phyloP scores from a whole-genome alignment of 495 filamentous ascomycete genomes.

The Xylaria flabelliformis region DNA sequence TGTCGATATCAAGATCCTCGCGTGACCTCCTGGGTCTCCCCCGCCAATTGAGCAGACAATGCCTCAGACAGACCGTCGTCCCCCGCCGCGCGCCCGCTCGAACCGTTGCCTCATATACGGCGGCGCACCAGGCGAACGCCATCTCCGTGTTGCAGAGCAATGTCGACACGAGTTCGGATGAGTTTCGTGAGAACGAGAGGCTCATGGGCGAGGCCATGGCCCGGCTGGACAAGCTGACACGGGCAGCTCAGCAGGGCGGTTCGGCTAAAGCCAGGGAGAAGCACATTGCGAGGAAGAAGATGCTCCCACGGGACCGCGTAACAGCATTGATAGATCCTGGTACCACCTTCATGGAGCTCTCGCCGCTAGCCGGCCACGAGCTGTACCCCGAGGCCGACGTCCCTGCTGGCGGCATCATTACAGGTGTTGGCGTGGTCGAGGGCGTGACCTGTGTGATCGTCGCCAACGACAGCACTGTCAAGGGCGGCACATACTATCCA shows the following conservation, averaged over 20 bases:
- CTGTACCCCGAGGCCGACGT: slow-evolving; percentile 79
- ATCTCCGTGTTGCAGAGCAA: slow-evolving; percentile 79
- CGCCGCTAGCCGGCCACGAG: slow-evolving; percentile 82
- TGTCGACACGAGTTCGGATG: slow-evolving; percentile 76
- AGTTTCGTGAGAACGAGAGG: slow-evolving; percentile 80
- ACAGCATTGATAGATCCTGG: slow-evolving; percentile 88
- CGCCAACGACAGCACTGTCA: slow-evolving; percentile 97
- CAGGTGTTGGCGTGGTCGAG: slow-evolving; percentile 87
- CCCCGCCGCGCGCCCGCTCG: slow-evolving; percentile 40
- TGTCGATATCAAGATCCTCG: slow-evolving; percentile 46
- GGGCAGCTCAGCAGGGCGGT: slow-evolving; percentile 75
- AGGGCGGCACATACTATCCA: slow-evolving; percentile 98
- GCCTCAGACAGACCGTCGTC: slow-evolving; percentile 27
- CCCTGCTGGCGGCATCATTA: slow-evolving; percentile 86
- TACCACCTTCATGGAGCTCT: slow-evolving; percentile 90
- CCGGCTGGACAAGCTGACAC: slow-evolving; percentile 71
- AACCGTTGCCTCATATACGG: slow-evolving; percentile 64
- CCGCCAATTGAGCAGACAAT: slow-evolving; percentile 51
- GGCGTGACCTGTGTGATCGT: slow-evolving; percentile 94
- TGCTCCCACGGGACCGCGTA: slow-evolving; percentile 90
- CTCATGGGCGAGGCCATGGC: slow-evolving; percentile 77
- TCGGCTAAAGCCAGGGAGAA: slow-evolving; percentile 85
- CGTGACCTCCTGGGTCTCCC: slow-evolving; percentile 46
- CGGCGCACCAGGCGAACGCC: slow-evolving; percentile 71
- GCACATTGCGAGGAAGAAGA: slow-evolving; percentile 86